Base-by-base conservation (phyloP, 768 basidiomycete species). In the Gloeostereum incarnatum region DNA sequence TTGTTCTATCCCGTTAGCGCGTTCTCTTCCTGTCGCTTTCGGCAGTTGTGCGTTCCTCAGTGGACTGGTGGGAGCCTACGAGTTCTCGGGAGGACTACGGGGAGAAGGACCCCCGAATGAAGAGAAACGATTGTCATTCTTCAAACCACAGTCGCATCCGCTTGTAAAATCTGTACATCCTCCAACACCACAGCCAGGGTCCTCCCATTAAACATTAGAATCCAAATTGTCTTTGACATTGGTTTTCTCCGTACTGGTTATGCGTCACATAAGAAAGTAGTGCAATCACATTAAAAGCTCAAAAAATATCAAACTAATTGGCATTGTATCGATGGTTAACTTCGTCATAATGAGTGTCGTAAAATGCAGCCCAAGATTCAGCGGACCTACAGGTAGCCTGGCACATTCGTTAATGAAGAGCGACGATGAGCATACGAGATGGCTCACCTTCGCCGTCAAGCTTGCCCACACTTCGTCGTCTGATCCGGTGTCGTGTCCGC, bases 1-100 rank as follows among this genome's bases (percentile, higher is more conserved):
- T 38, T 38, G 6, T 30, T 29, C 38, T 6, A 3, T n/a, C 20
- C 14, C 17, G 38, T 6, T 46, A 93, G 90, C 77, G 38, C 82
- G 85, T 43, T 96, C 91, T 22, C 50, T 94, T 47, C 91, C 91
- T 5, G 65, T 81, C 53, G 90, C 85, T 21, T 49, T 91, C 13
- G 85, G 78, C 16, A 78, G 82, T 22, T 93, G 90, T 55, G 80
- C 70, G 1, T 65, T 82, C 35, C 65, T 93, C 40, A 91, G 87
- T 36, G 80, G 79, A 9, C 69, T 79, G 5, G 75, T 91, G 55
- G 93, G 89, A 11, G 73, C 77, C 27, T 87, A 82, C 53, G 84
- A 77, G 49, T 58, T 82, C 41, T 52, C 60, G 8, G 75, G 76
- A 29, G 65, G 69, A 35, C 49, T 59, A 3, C 57, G 58, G 36